These are phyloP conservation scores for Fusarium illudens DNA, from an alignment of 2,329 filamentous ascomycete genomes.

Conservation along the genomic window DNA sequence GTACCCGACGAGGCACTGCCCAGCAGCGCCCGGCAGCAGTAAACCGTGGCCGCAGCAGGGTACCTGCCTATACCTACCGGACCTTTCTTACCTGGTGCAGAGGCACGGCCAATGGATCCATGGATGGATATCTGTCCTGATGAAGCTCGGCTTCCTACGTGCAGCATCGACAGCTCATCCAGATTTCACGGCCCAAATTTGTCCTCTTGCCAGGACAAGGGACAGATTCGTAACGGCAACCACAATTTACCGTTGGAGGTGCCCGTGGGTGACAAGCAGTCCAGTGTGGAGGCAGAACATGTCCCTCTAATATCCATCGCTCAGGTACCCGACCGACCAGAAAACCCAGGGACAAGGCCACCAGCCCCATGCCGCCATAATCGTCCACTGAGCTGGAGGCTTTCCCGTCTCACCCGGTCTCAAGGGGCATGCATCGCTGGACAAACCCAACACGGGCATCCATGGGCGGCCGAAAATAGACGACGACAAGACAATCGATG, in stretches of 20 bases:
- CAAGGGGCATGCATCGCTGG: constrained; percentile 11
- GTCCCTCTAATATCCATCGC: not conserved
- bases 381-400: constrained; percentile 9
- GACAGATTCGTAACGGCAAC: not conserved
- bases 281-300: constrained; percentile 8
- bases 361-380: constrained; percentile 1
- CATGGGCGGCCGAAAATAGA: constrained; percentile 11
- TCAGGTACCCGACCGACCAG: constrained; percentile 22
- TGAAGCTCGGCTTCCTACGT: constrained; percentile 2
- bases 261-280: not conserved
- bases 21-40: not conserved
- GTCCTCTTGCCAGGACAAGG: not conserved
- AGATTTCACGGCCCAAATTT: not conserved
- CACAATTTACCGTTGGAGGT: not conserved
- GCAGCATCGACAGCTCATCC: not conserved
- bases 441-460: not conserved
- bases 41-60: not conserved
- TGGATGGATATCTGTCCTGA: constrained; percentile 9
- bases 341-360: constrained; percentile 15
- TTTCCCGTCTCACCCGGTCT: constrained; percentile 8
- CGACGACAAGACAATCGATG: not conserved
- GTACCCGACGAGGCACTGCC: constrained; percentile 6
- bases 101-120: not conserved
- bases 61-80: not conserved
- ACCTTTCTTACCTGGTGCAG: not conserved